Conservation (phyloP, 257 asterid genomes). For the Solanum sejunctum region DNA sequence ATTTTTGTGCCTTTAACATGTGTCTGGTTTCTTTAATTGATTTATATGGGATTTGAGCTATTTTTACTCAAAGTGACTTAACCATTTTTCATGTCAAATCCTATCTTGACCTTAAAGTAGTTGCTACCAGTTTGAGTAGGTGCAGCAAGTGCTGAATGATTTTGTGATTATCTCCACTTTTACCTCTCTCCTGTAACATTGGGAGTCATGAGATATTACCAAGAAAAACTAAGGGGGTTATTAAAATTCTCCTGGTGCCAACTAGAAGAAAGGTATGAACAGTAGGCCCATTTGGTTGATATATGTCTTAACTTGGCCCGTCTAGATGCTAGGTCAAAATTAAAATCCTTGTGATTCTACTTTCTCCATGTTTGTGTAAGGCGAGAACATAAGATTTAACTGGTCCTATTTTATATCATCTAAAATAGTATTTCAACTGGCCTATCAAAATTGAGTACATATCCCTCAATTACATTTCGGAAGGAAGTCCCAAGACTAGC, state of each 20-base stretch:
- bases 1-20: background rate
- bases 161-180: background rate
- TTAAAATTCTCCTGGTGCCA: background rate
- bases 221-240: background rate
- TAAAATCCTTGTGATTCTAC: background rate
- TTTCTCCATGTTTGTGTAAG: background rate
- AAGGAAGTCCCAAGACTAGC: background rate
- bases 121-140: background rate
- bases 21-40: background rate
- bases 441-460: background rate
- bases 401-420: background rate
- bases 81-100: background rate
- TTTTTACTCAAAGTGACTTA: background rate
- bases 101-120: background rate
- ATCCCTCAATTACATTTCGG: background rate
- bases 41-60: background rate
- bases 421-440: background rate
- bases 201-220: background rate
- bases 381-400: background rate
- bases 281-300: background rate
- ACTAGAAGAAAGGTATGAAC: background rate
- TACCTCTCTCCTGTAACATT: background rate
- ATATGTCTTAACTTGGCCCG: background rate
- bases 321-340: background rate
- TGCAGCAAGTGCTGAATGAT: background rate